Percentiles rank a stretch among this genome's conserved stretches.
phyloP scores from a whole-genome alignment of 2,329 filamentous ascomycete species.

The Sporothrix luriei region DNA sequence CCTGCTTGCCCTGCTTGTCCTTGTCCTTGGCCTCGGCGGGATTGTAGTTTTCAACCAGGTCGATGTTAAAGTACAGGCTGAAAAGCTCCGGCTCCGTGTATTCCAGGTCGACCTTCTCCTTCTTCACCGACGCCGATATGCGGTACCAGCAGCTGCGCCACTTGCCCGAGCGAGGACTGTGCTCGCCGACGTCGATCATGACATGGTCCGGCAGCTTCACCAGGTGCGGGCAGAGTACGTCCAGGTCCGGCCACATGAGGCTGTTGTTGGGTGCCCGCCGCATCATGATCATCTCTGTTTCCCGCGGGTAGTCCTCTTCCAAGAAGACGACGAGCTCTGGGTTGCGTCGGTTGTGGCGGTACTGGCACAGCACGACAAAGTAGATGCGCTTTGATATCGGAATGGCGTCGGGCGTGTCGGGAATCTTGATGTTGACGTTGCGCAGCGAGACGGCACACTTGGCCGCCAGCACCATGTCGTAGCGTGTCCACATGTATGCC shows the following conservation, averaged over 20 bases:
- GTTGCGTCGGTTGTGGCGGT: slow-evolving; percentile 1
- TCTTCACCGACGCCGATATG: slow-evolving; percentile 6
- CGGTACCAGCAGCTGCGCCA: slow-evolving; percentile 27
- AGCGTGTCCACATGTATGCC: slow-evolving; percentile 28
- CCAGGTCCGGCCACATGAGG: slow-evolving; percentile 31
- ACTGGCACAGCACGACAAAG: slow-evolving; percentile 29
- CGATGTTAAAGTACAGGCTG: slow-evolving; percentile 26
- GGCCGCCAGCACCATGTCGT: slow-evolving; percentile 32
- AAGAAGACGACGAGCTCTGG: slow-evolving; percentile 25
- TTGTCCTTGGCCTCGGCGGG: not conserved
- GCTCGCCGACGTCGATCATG: not conserved
- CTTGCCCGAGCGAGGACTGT: not conserved
- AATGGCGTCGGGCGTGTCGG: not conserved
- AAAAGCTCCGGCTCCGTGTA: slow-evolving; percentile 11
- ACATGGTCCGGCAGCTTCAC: slow-evolving; percentile 15
- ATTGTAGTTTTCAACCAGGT: not conserved
- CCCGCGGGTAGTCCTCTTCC: slow-evolving; percentile 20
- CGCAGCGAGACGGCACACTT: slow-evolving; percentile 16
- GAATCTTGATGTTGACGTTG: not conserved
- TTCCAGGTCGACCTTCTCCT: slow-evolving; percentile 11
- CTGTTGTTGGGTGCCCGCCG: slow-evolving; percentile 27
- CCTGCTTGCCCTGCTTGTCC: not conserved
- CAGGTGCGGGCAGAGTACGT: slow-evolving; percentile 10
- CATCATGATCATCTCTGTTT: slow-evolving; percentile 31
- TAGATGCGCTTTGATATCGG: slow-evolving; percentile 6